Base-by-base conservation (phyloP, 345 rosid genomes). In the Sisymbrium altissimum region DNA sequence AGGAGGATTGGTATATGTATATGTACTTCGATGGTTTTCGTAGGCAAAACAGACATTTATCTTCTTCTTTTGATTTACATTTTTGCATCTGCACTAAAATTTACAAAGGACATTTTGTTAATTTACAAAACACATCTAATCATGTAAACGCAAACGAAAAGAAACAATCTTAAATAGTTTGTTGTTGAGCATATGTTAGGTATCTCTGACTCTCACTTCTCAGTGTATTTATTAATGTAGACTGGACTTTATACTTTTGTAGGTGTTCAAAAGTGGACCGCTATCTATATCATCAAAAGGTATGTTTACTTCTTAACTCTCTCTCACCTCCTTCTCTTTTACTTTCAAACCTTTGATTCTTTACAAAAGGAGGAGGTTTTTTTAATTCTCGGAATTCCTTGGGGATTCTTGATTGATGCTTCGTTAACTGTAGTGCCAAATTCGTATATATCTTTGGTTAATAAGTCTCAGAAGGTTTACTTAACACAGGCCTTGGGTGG, bases 241-340 rank as follows among this genome's bases (percentile, higher is more conserved):
- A 8, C 18, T 48, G 32, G 19, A 17, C n/a, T n/a, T 18, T 61
- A 0, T 17, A 39, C 6, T 58, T 35, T 36, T 79, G 83, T 86
- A 91, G 97, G 83, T 92, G 63, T 86, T 92, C 81, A 92, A 86
- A 85, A 92, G 92, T 33, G 97, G 97, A 52, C 87, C 96, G 5
- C 81, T 92, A 35, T 92, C 84, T 75, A 67, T 89, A 80, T 89
- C 93, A 52, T 89, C 97, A 55, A 92, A 87, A 87, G 97, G 97
- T 53, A 19, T 25, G 57, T 60, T 58, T 54, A 27, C 69, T 56
- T 46, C 61, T 68, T 50, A 17, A 35, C 19, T 44, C 45, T 15
- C 64, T 53, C 58, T 73, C 50, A 54, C 59, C 40, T 40, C 48
- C 50, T 59, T 60, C 25, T 57, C 6, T 60, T 66, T 57, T 33